These are phyloP conservation scores for Monosporozyma aerobia DNA, from an alignment of 805 yeast genomes.

Conservation along the genomic window DNA sequence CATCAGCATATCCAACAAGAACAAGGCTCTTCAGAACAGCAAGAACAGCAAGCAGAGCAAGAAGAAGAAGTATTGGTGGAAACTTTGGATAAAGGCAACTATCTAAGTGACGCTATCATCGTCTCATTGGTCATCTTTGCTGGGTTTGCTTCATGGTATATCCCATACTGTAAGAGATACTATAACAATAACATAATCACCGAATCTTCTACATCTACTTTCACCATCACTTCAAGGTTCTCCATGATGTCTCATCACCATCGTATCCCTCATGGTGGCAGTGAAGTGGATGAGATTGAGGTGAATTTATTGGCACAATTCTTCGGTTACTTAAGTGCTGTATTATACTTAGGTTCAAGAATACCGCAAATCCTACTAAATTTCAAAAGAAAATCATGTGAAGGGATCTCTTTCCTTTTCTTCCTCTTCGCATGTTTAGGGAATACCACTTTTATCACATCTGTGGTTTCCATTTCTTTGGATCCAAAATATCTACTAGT, in stretches of 20 bases:
- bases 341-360: constrained; percentile 74
- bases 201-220: background rate
- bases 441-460: constrained; percentile 79
- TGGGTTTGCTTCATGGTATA: constrained; percentile 83
- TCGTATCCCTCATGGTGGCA: background rate
- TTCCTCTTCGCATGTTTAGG: constrained; percentile 94
- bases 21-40: constrained; percentile 6
- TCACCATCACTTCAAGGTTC: background rate
- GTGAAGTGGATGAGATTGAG: background rate
- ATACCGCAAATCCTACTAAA: constrained; percentile 86
- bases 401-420: constrained; percentile 88
- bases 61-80: constrained; percentile 11
- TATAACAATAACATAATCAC: background rate
- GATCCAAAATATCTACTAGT: constrained; percentile 63
- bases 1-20: constrained; percentile 4
- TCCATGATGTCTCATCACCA: background rate
- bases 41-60: constrained; percentile 11
- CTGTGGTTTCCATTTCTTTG: constrained; percentile 68
- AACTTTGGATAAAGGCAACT: constrained; percentile 10
- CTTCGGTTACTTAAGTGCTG: constrained; percentile 75
- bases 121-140: constrained; percentile 60
- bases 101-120: constrained; percentile 37
- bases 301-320: constrained; percentile 48
- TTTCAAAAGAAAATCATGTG: constrained; percentile 81
- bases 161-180: constrained; percentile 44